Conservation (phyloP, 345 rosid genomes). For the Eucalyptus curtisii region DNA sequence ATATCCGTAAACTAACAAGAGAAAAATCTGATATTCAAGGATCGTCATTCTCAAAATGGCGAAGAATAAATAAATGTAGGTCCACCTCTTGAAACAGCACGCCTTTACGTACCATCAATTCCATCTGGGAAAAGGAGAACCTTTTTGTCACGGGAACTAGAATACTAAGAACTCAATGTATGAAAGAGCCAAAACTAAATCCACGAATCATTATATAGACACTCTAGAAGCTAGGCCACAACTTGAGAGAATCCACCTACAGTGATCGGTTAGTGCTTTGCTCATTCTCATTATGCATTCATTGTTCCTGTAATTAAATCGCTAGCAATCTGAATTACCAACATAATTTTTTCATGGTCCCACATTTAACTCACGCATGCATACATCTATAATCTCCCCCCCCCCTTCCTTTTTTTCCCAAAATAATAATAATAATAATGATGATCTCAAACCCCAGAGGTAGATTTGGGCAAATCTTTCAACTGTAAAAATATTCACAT, state of each 20-base stretch:
- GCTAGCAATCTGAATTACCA: not conserved
- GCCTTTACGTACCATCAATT: conserved; percentile 91
- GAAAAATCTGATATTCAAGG: not conserved
- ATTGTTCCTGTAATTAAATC: not conserved
- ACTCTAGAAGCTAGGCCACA: not conserved
- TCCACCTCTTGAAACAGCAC: conserved; percentile 76
- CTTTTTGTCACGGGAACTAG: not conserved
- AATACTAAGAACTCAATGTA: not conserved
- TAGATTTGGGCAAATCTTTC: not conserved
- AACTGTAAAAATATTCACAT: not conserved
- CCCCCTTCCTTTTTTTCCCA: no score
- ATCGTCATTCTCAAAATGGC: not conserved
- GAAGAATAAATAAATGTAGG: conserved; percentile 24
- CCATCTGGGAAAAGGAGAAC: conserved; percentile 93
- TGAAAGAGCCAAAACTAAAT: not conserved
- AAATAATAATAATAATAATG: no score
- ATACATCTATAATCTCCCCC: not conserved
- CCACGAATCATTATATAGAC: not conserved
- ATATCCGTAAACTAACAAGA: not conserved
- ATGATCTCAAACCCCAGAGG: not conserved
- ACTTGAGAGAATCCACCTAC: not conserved
- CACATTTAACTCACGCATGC: not conserved
- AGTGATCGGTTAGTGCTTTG: not conserved
- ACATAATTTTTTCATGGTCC: not conserved
- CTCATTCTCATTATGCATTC: not conserved